Evolutionary conservation across 768 basidiomycete species (phyloP).

Genomic region (Mycena alexandri): DNA sequence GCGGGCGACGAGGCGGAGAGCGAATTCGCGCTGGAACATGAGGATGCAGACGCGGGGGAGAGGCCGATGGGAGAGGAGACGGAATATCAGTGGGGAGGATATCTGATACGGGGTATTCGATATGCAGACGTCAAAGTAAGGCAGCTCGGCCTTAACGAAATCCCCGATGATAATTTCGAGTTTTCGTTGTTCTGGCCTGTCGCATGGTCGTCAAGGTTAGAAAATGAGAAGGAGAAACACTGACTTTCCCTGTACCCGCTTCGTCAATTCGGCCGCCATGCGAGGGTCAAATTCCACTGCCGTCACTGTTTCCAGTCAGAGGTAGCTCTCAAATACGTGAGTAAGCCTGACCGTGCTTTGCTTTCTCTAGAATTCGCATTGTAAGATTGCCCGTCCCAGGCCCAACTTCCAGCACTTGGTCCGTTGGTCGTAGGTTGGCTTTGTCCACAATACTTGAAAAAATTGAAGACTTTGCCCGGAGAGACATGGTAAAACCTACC

Average conservation of each 20-base stretch:
- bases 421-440: conserved; percentile 80
- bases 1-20: conserved; percentile 88
- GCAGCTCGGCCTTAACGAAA: conserved; percentile 97
- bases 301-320: conserved; percentile 56
- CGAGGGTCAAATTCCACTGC: conserved; percentile 99
- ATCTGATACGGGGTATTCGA: conserved; percentile 99
- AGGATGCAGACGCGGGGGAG: conserved; percentile 94
- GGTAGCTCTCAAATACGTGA: too few species aligned
- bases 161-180: conserved; percentile 97
- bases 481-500: conserved; percentile 60
- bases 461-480: neutral
- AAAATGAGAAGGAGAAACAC: conserved; percentile 50
- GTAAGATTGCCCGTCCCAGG: conserved; percentile 98
- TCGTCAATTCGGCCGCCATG: conserved; percentile 98
- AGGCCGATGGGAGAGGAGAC: conserved; percentile 95
- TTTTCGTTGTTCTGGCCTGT: conserved; percentile 94
- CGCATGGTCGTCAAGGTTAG: neutral
- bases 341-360: conserved; percentile 69
- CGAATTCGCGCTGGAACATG: conserved; percentile 99
- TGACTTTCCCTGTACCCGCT: conserved; percentile 98
- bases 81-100: conserved; percentile 97
- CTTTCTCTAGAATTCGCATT: conserved; percentile 91
- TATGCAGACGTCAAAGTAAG: conserved; percentile 99
- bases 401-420: conserved; percentile 53
- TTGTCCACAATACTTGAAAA: conserved; percentile 54